phyloP scores from a whole-genome alignment of 106 monocot species.

The Acanthochlamys bracteata region DNA sequence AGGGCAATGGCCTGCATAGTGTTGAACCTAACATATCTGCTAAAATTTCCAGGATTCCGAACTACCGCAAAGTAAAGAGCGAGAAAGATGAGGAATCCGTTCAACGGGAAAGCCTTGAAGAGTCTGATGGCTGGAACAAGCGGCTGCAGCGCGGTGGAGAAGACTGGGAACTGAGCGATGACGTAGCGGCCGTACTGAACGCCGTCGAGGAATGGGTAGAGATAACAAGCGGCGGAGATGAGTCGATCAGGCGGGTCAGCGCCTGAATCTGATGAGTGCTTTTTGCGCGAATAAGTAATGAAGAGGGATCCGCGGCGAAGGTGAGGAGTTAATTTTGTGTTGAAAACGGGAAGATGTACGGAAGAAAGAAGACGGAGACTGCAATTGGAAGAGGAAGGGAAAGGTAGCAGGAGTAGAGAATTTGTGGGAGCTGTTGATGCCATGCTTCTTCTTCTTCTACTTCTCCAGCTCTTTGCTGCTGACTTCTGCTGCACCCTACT shows the following conservation, averaged over 20 bases:
- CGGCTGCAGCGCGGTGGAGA: conserved; percentile 52
- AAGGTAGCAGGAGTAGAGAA: neutral
- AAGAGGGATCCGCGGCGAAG: neutral
- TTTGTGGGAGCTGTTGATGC: neutral
- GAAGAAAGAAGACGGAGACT: neutral
- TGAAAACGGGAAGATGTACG: neutral
- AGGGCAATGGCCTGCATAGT: conserved; percentile 96
- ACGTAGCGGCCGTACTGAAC: conserved; percentile 68
- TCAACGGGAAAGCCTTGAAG: conserved; percentile 69
- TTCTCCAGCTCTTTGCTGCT: neutral
- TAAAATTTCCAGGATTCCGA: conserved; percentile 63
- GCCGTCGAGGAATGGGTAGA: conserved; percentile 95
- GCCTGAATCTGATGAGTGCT: neutral
- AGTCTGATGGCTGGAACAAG: conserved; percentile 65
- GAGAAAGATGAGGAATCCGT: conserved; percentile 71
- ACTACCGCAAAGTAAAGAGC: conserved; percentile 91
- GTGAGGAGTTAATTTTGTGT: neutral
- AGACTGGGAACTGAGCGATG: conserved; percentile 61
- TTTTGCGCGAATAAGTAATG: neutral
- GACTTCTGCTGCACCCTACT: no score
- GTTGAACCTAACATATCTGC: conserved; percentile 93
- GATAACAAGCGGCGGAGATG: conserved; percentile 72
- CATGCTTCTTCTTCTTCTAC: neutral
- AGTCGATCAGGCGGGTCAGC: conserved; percentile 36
- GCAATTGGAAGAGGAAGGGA: neutral